phyloP scores from a whole-genome alignment of 163 green algal genomes.

The Scenedesmus sp. region DNA sequence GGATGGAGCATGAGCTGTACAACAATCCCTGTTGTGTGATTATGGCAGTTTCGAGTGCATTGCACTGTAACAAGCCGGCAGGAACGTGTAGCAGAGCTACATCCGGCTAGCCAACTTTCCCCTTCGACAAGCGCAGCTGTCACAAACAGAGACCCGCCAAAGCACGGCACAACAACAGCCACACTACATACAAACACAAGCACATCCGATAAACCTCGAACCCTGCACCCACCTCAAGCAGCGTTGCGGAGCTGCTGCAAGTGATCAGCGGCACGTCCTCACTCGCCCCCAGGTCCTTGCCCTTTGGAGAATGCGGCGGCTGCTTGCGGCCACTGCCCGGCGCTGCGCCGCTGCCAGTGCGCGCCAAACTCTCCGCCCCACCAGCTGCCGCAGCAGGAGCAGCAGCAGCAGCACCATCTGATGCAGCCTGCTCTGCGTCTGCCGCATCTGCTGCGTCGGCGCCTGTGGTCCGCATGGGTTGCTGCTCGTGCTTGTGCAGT shows the following conservation, averaged over 20 bases:
- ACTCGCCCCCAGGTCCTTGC: not conserved
- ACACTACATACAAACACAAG: not conserved
- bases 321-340: not conserved
- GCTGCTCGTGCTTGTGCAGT: not conserved
- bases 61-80: too few species aligned
- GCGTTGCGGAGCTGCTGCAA: not conserved
- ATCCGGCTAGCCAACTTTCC: too few species aligned
- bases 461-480: not conserved
- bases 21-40: too few species aligned
- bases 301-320: not conserved
- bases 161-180: too few species aligned
- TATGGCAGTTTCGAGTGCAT: too few species aligned
- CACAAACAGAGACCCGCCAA: too few species aligned
- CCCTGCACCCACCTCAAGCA: not conserved
- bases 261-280: constrained; percentile 48
- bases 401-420: constrained; percentile 9
- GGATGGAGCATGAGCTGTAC: too few species aligned
- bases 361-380: not conserved
- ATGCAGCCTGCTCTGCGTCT: not conserved
- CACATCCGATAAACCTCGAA: too few species aligned
- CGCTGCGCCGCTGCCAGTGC: not conserved
- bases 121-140: too few species aligned
- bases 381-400: not conserved
- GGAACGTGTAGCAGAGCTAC: too few species aligned
- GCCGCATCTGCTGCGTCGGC: constrained; percentile 16